phyloP scores from a whole-genome alignment of 1,284 basidiomycete genomes.

The Malassezia obtusa region DNA sequence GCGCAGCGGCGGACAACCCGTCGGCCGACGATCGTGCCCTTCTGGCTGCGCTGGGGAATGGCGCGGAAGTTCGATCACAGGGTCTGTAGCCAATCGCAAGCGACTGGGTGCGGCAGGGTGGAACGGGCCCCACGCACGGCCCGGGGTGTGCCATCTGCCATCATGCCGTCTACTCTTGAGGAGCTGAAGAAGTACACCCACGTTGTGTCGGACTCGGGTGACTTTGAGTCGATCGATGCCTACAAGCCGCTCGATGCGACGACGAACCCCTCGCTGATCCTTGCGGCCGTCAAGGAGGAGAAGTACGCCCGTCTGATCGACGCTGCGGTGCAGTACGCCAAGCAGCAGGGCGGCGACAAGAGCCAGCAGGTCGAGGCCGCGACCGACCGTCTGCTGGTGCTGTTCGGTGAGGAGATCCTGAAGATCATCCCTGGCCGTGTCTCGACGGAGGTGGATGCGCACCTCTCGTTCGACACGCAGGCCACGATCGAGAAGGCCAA shows the following conservation, averaged over 20 bases:
- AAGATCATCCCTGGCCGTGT: conserved; percentile 94
- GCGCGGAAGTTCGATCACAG: background rate
- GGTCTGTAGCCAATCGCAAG: background rate
- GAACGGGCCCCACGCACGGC: background rate
- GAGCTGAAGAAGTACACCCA: conserved; percentile 44
- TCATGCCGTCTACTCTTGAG: conserved; percentile 30
- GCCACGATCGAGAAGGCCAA: conserved; percentile 72
- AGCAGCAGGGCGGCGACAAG: conserved; percentile 57
- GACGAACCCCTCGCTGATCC: conserved; percentile 55
- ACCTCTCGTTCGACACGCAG: conserved; percentile 89
- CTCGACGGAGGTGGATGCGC: conserved; percentile 96
- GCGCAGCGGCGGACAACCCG: background rate
- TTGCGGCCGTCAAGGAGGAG: conserved; percentile 84
- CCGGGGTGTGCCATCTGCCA: background rate
- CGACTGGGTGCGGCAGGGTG: background rate
- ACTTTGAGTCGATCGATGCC: conserved; percentile 44
- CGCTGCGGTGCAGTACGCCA: conserved; percentile 69
- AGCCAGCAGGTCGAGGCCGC: conserved; percentile 55
- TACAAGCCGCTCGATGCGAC: conserved; percentile 49
- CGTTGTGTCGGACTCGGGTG: conserved; percentile 47
- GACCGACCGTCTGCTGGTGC: conserved; percentile 82
- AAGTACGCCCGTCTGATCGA: conserved; percentile 77
- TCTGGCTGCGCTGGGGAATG: background rate
- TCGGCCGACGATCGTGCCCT: background rate
- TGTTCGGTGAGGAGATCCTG: conserved; percentile 92